Evolutionary conservation across 1,284 basidiomycete genomes (phyloP), one percentile per base, ranked within the genome.

Genomic region (Pulchroboletus neoregius): DNA sequence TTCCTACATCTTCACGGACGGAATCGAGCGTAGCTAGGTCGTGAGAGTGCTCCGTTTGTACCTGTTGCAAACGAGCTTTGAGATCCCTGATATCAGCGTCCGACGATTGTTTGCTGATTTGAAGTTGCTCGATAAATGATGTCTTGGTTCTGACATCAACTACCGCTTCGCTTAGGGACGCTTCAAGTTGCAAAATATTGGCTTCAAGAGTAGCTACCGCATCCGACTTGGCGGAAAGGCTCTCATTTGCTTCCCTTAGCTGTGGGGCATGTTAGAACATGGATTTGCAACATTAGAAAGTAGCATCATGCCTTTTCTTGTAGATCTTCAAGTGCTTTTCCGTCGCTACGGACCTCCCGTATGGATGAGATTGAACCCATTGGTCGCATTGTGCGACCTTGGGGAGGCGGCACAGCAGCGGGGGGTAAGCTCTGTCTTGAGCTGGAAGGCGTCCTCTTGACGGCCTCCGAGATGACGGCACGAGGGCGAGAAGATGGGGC

Each of bases 301-400:
- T 3, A 36, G 56, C 6, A 18, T 38, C 67, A 39, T 58, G 79
- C 86, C 76, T 87, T 81, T 45, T 60, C 68, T 61, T 84, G 80
- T 18, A 87, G 55, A 44, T 80, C 82, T 45, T 76, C 73, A 20
- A 79, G 53, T 13, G 65, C 72, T 55, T 77, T 77, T n/a, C 62
- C 69, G 54, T 82, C 80, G 53, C 80, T 82, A 53, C 75, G 78
- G 10, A 83, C 70, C 56, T 87, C 87, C 49, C 71, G 76, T 49
- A 88, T 80, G 4, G 86, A 85, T 11, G 83, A 76, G 40, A 88
- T 79, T 4, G 86, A 87, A 12, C 72, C 69, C 22, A 75, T 58
- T 18, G 75, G 65, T 28, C 78, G 72, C 36, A 72, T 60, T 20
- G 71, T 30, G 45, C 69, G 72, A 26, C 66, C 46, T 39, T 67